These are phyloP conservation scores for Apiospora sp. DNA, from an alignment of 2,329 filamentous ascomycete species.

Conservation along the genomic window DNA sequence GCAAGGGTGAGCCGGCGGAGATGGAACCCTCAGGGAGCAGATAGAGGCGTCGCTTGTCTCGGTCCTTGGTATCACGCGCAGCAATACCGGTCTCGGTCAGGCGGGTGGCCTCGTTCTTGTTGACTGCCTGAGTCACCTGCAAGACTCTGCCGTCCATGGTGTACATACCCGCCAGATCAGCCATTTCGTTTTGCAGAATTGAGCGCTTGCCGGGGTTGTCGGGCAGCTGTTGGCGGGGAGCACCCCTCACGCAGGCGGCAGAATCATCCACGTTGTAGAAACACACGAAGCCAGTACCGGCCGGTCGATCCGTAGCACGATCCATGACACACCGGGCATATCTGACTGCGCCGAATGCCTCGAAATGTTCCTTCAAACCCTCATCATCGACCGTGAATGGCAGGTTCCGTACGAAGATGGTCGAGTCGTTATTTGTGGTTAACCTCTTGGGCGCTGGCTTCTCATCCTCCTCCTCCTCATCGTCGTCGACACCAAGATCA, in stretches of 20 bases:
- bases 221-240: conserved; percentile 66
- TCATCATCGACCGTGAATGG: conserved; percentile 90
- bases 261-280: conserved; percentile 83
- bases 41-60: conserved; percentile 92
- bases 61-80: conserved; percentile 73
- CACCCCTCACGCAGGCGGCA: conserved; percentile 75
- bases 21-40: conserved; percentile 89
- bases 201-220: conserved; percentile 72
- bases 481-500: conserved; percentile 39
- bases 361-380: conserved; percentile 83
- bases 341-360: conserved; percentile 84
- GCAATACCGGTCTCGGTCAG: conserved; percentile 77
- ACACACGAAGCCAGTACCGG: conserved; percentile 94
- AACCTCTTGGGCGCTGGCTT: conserved; percentile 43
- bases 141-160: conserved; percentile 90
- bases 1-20: conserved; percentile 77
- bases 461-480: conserved; percentile 45
- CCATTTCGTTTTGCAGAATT: conserved; percentile 84
- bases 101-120: conserved; percentile 78
- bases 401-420: conserved; percentile 91
- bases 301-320: conserved; percentile 81
- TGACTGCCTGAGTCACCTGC: conserved; percentile 84
- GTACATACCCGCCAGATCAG: conserved; percentile 84
- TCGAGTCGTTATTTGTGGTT: conserved; percentile 72
- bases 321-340: conserved; percentile 95